Evolutionary conservation across 2,329 filamentous ascomycete genomes (phyloP).

Genomic region (Cryphonectria radicalis): DNA sequence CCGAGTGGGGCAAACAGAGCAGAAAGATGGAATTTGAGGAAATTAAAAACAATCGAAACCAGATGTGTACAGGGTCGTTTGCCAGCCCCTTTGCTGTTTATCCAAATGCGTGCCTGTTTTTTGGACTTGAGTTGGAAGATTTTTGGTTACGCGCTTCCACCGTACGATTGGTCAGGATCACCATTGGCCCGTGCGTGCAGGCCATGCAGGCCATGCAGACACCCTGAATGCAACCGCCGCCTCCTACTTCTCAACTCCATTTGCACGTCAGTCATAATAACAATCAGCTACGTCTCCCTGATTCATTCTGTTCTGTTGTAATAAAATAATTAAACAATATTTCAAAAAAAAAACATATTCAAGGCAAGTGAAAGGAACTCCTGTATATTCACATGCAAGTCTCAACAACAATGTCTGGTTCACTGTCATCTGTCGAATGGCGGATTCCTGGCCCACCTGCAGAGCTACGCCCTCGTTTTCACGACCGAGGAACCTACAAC

Average conservation of each 20-base stretch:
- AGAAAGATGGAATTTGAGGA: background rate
- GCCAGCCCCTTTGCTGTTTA: background rate
- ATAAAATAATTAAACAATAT: no score
- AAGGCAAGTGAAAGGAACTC: no score
- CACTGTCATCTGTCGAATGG: background rate
- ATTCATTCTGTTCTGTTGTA: background rate
- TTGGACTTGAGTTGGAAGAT: background rate
- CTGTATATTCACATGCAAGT: no score
- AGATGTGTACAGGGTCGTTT: no score
- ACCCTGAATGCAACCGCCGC: background rate
- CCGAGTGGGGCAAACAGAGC: background rate
- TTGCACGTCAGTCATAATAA: background rate
- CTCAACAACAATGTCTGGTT: background rate
- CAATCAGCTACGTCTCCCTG: background rate
- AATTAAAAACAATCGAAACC: background rate
- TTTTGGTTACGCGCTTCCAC: background rate
- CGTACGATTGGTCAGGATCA: background rate
- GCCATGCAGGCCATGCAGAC: background rate
- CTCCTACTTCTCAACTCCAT: background rate
- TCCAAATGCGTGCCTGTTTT: background rate
- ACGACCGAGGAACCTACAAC: background rate
- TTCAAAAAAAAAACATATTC: no score
- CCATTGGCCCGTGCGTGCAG: background rate
- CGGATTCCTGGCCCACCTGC: background rate
- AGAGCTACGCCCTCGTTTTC: background rate